Percentiles rank a stretch among this genome's conserved stretches.
Conservation (phyloP, 2,329 filamentous ascomycete species). For the Stagonosporopsis chrysanthemi region DNA sequence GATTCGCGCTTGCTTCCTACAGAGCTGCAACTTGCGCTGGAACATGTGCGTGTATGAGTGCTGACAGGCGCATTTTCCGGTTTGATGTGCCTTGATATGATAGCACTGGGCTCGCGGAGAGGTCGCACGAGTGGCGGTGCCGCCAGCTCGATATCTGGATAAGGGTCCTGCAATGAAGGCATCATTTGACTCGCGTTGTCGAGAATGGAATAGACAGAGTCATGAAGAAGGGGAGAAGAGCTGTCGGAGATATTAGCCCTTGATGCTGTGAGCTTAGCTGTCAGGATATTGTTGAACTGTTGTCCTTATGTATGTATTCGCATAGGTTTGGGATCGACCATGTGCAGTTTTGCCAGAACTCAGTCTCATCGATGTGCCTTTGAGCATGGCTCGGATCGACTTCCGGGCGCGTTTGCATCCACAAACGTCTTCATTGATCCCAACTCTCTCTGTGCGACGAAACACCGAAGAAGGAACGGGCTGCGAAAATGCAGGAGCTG, state of each 20-base stretch:
- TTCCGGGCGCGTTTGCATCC: background rate
- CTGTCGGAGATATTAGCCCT: background rate
- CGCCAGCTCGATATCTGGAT: background rate
- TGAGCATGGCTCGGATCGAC: background rate
- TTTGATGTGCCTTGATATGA: background rate
- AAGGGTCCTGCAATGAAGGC: background rate
- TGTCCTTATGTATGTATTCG: background rate
- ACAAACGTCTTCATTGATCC: background rate
- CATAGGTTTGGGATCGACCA: background rate
- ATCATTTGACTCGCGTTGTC: background rate
- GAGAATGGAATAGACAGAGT: background rate
- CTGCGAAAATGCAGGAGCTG: background rate
- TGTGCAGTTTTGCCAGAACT: background rate
- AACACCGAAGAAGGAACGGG: background rate
- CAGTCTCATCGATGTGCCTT: background rate
- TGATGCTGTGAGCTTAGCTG: background rate
- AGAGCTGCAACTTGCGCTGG: background rate
- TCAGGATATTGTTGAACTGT: background rate
- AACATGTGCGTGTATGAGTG: background rate
- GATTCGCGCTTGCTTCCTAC: conserved; percentile 30
- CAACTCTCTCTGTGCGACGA: background rate
- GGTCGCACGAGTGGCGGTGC: background rate
- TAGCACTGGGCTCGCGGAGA: background rate
- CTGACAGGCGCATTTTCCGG: background rate
- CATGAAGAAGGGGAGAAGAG: background rate